A percentile compares a stretch with the other conserved stretches of the same genome.
Conservation (phyloP, 371 early-diverging fungal species). For the Nosema muscidifuracis region DNA sequence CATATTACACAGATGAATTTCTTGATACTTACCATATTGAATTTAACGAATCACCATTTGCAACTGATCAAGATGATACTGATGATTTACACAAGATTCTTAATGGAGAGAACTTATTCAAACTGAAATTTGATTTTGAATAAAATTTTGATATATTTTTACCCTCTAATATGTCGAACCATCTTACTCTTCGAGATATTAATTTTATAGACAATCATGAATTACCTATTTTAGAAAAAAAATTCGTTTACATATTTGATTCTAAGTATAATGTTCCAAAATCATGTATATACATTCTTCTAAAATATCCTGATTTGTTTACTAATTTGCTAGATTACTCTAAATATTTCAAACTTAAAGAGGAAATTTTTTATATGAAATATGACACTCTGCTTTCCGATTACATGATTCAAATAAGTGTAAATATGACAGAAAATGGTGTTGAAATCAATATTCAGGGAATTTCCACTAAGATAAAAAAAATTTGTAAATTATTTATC, state of each 20-base stretch:
- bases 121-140: too few relatives aligned
- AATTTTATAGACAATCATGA: not conserved
- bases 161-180: not conserved
- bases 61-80: too few relatives aligned
- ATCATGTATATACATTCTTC: not conserved
- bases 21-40: too few relatives aligned
- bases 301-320: not conserved
- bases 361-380: not conserved
- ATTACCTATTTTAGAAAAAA: not conserved
- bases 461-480: not conserved
- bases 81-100: too few relatives aligned
- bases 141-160: too few relatives aligned
- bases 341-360: not conserved
- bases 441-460: not conserved
- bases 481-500: not conserved
- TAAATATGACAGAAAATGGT: not conserved
- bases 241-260: constrained; percentile 3
- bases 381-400: not conserved
- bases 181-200: not conserved
- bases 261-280: not conserved
- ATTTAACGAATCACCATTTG: too few relatives aligned
- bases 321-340: not conserved
- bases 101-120: too few relatives aligned
- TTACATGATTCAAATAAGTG: not conserved
- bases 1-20: too few relatives aligned